Evolutionary conservation across 73 alveolate genomes (phyloP).

Genomic region (Durusdinium trenchii): DNA sequence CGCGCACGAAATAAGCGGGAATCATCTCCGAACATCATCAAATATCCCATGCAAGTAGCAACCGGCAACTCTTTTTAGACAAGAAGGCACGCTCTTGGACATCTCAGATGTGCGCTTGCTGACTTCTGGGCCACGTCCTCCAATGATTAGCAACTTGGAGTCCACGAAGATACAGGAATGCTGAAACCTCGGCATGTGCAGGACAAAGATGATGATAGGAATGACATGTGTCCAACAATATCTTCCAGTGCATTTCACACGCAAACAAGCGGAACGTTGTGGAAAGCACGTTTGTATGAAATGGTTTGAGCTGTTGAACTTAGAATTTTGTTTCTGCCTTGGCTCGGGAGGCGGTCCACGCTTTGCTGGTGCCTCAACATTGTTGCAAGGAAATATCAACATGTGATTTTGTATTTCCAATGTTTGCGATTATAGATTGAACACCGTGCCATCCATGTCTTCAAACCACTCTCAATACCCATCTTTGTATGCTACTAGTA

Average conservation of each 20-base stretch:
- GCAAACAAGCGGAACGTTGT: neutral
- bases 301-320: too few relatives aligned
- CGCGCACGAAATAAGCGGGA: neutral
- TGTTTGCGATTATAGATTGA: too few relatives aligned
- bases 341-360: constrained; percentile 95
- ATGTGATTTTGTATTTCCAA: too few relatives aligned
- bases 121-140: constrained; percentile 98
- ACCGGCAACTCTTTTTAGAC: too few relatives aligned
- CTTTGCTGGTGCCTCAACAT: constrained; percentile 80
- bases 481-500: too few relatives aligned
- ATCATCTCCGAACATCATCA: neutral
- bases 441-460: too few relatives aligned
- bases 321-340: neutral
- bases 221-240: neutral
- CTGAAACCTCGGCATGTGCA: too few relatives aligned
- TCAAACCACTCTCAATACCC: too few relatives aligned
- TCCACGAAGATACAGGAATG: constrained; percentile 99
- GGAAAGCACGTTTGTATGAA: neutral
- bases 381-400: neutral
- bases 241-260: neutral
- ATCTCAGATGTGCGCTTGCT: too few relatives aligned
- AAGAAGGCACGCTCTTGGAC: neutral
- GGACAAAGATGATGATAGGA: too few relatives aligned
- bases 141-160: constrained; percentile 98
- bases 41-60: too few relatives aligned